Base-by-base conservation (phyloP, 139 green algal species). In the Chlamydomonas sphaeroides region DNA sequence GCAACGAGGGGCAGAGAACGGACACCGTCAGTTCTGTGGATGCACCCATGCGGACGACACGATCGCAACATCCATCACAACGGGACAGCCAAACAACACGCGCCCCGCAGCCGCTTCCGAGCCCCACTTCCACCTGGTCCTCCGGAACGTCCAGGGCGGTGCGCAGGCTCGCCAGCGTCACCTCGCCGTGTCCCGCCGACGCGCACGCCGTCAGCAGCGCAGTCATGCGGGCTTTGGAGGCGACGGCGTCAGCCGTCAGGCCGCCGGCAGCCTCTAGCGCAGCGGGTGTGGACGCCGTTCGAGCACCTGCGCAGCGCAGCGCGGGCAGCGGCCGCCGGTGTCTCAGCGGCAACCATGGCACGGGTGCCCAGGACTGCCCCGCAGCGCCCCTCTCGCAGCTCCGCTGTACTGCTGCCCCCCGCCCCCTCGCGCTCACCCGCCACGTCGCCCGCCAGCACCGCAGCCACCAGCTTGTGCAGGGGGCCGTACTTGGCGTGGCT, bases 201-300 rank as follows among this genome's bases (percentile, higher is more conserved):
- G 57, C 10, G 62, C 85, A 70, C 74, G 89, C 41, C 10, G 85
- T 62, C 51, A 93, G 89, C 65, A 93, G 87, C 2, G 85, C 89
- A 56, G 86, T 80, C 71, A 90, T 74, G 30, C 89, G 85, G 62
- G 88, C 87, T 85, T 93, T 93, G 61, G 65, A 72, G n/a, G 89
- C 42, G 11, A 79, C 69, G 0, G 75, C 65, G 39, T 93, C 89
- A 1, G 69, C 41, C 14, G 39, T 85, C 6, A 87, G 33, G 18
- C 80, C 86, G 8, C 74, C 74, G 11, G 51, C 68, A 26, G 28
- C 62, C 73, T 90, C 83, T 68, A 90, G 75, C 28, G 83, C 83
- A 6, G 85, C 83, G 15, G 79, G 63, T 8, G 56, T 84, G 2
- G 85, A 79, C 5, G 83, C 88, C 8, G 74, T 48, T 35, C 84